These are phyloP conservation scores for Alectoria sarmentosa DNA, from an alignment of 495 filamentous ascomycete species.

Conservation along the genomic window DNA sequence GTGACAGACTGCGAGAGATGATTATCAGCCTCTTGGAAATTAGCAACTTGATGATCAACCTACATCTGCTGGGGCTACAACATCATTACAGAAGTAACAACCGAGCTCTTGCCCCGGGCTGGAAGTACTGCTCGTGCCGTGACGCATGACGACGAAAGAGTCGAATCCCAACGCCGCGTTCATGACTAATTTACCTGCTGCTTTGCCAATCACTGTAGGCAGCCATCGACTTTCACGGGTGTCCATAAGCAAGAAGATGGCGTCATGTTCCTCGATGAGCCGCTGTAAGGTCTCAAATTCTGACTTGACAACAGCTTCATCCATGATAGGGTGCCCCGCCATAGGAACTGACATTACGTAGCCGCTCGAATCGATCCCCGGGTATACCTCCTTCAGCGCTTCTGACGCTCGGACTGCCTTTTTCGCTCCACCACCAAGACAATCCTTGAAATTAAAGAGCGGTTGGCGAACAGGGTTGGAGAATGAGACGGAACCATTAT, in stretches of 20 bases:
- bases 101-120: conserved; percentile 56
- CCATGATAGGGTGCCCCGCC: conserved; percentile 80
- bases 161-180: conserved; percentile 96
- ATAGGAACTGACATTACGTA: conserved; percentile 83
- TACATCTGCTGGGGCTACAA: conserved; percentile 91
- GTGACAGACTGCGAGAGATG: conserved; percentile 65
- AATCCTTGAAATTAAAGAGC: conserved; percentile 83
- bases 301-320: conserved; percentile 54
- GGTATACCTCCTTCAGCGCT: conserved; percentile 78
- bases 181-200: conserved; percentile 86
- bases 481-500: conserved; percentile 89
- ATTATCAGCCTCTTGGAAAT: conserved; percentile 35
- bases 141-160: conserved; percentile 93
- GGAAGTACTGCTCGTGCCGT: conserved; percentile 54
- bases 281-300: conserved; percentile 70
- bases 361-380: conserved; percentile 74
- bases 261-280: conserved; percentile 83
- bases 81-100: conserved; percentile 98
- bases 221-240: conserved; percentile 92
- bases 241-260: conserved; percentile 92
- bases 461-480: conserved; percentile 98
- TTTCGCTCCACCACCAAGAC: conserved; percentile 71
- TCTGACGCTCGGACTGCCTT: conserved; percentile 81
- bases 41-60: conserved; percentile 32
- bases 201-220: conserved; percentile 96